These are phyloP conservation scores for Sporothrix dimorphospora DNA, from an alignment of 2,329 filamentous ascomycete genomes.

Conservation along the genomic window DNA sequence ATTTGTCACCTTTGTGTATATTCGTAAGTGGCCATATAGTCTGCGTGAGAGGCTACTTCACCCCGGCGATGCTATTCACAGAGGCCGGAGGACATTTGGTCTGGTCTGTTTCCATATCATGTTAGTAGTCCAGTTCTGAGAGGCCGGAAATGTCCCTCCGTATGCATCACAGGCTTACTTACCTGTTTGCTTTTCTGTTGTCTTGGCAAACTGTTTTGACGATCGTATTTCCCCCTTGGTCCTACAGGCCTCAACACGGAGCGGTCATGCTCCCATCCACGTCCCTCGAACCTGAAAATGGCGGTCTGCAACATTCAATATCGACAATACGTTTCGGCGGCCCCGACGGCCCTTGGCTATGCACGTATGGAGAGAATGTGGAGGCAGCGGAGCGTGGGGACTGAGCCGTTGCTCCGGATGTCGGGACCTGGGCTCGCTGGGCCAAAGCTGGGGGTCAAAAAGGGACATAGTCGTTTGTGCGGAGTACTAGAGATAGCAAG, in stretches of 20 bases:
- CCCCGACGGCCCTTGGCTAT: neutral
- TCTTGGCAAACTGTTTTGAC: neutral
- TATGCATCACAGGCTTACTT: neutral
- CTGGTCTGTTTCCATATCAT: neutral
- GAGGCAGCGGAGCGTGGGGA: neutral
- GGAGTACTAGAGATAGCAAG: too few species aligned
- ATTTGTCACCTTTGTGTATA: too few species aligned
- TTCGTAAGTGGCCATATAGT: neutral
- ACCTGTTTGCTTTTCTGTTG: neutral
- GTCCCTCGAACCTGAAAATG: neutral
- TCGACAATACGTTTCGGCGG: neutral
- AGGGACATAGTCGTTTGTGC: too few species aligned
- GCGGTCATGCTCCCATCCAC: neutral
- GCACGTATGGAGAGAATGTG: neutral
- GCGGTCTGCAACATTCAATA: neutral
- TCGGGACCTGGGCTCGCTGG: neutral
- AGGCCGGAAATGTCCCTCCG: neutral
- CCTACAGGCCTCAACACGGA: neutral
- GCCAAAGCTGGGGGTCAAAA: neutral
- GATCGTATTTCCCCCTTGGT: neutral
- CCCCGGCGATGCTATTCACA: neutral
- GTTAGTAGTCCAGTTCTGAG: neutral
- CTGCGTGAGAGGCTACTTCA: neutral
- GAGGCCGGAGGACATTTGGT: neutral
- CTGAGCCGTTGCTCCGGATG: neutral